These are phyloP conservation scores for Macrolepiota dolichaula DNA, from an alignment of 768 basidiomycete species.

Conservation along the genomic window DNA sequence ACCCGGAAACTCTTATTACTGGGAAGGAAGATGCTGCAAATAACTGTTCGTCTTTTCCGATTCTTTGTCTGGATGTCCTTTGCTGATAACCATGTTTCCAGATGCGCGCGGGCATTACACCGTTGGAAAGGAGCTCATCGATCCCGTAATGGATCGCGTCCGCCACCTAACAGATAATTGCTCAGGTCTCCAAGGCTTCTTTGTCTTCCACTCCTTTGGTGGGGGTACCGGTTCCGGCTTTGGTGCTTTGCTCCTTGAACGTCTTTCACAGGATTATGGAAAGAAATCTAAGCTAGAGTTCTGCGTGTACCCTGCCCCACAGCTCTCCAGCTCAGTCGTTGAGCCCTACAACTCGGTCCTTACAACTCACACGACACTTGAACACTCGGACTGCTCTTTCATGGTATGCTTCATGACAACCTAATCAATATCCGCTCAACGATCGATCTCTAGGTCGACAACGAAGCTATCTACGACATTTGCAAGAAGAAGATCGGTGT, in stretches of 20 bases:
- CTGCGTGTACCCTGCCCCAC: slow-evolving; percentile 93
- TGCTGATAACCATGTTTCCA: slow-evolving; percentile 27
- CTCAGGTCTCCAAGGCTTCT: slow-evolving; percentile 96
- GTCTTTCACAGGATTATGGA: slow-evolving; percentile 94
- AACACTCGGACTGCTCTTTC: slow-evolving; percentile 99
- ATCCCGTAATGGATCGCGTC: slow-evolving; percentile 93
- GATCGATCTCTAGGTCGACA: slow-evolving; percentile 68
- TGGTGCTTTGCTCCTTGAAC: slow-evolving; percentile 93
- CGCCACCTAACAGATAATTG: slow-evolving; percentile 96
- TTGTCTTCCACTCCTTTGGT: slow-evolving; percentile 99
- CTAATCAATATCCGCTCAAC: not conserved
- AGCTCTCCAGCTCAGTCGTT: slow-evolving; percentile 89
- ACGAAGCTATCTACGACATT: slow-evolving; percentile 99
- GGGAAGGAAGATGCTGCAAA: slow-evolving; percentile 99
- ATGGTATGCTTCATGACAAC: slow-evolving; percentile 56
- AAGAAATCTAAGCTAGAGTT: slow-evolving; percentile 99
- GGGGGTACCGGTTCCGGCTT: slow-evolving; percentile 99
- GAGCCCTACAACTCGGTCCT: slow-evolving; percentile 99
- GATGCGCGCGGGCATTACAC: slow-evolving; percentile 99
- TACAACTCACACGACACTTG: slow-evolving; percentile 97
- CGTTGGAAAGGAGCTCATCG: slow-evolving; percentile 97
- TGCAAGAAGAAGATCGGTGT: slow-evolving; percentile 95
- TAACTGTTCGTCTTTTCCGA: slow-evolving; percentile 69
- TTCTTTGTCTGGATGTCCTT: slow-evolving; percentile 9
- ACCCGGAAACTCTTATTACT: slow-evolving; percentile 94